A percentile compares a stretch with the other conserved stretches of the same genome.
phyloP scores from a whole-genome alignment of 495 filamentous ascomycete genomes.

The Rusavskia elegans region DNA sequence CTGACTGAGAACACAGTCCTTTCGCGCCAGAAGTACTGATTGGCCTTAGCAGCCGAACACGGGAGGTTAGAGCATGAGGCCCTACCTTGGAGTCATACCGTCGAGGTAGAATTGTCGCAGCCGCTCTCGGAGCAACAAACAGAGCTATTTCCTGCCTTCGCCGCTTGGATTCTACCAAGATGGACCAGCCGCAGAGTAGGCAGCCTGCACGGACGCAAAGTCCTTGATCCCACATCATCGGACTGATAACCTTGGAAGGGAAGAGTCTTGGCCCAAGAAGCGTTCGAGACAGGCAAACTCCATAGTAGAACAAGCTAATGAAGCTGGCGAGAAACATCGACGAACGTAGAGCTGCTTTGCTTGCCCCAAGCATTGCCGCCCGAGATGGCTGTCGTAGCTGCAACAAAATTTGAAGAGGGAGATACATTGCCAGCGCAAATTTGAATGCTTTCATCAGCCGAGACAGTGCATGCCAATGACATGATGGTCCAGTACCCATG shows the following conservation, averaged over 20 bases:
- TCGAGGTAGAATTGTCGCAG: conserved; percentile 62
- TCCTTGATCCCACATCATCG: conserved; percentile 48
- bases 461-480: conserved; percentile 59
- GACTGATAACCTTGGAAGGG: conserved; percentile 32
- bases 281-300: conserved; percentile 68
- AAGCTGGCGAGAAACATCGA: conserved; percentile 75
- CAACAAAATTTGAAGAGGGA: conserved; percentile 61
- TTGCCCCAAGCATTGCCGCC: conserved; percentile 25
- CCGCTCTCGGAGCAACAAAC: conserved; percentile 74
- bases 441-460: conserved; percentile 58
- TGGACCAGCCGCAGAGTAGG: conserved; percentile 70
- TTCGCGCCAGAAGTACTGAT: conserved; percentile 60
- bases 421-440: conserved; percentile 63
- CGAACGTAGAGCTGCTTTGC: conserved; percentile 49
- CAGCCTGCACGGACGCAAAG: conserved; percentile 64
- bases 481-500: conserved; percentile 59
- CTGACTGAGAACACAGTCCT: conserved; percentile 56
- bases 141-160: conserved; percentile 65
- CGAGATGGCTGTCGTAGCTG: conserved; percentile 38
- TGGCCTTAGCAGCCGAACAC: neutral
- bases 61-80: neutral
- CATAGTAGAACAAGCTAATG: conserved; percentile 74
- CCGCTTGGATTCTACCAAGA: conserved; percentile 52
- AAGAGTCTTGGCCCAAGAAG: conserved; percentile 61
- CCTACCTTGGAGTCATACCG: conserved; percentile 48